Conservation (phyloP, 2,329 filamentous ascomycete species). For the Herpotrichia juniperi region DNA sequence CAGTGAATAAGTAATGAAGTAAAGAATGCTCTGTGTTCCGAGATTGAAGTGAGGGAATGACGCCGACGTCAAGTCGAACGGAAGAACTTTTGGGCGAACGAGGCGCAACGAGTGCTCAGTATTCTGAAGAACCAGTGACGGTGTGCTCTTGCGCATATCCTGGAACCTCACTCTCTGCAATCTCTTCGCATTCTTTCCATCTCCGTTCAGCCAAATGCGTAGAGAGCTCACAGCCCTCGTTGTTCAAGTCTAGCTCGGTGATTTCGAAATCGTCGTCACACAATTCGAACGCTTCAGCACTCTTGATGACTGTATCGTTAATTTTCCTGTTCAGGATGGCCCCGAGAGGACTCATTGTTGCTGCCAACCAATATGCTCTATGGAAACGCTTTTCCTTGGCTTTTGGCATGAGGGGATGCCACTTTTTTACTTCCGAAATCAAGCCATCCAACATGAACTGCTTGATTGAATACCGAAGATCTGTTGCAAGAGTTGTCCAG, state of each 20-base stretch:
- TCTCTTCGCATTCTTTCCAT: background rate
- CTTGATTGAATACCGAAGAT: slow-evolving; percentile 8
- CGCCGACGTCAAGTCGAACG: too few relatives aligned
- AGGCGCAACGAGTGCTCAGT: too few relatives aligned
- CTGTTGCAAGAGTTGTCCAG: slow-evolving; percentile 29
- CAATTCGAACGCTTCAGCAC: too few relatives aligned
- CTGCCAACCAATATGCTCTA: slow-evolving; percentile 35
- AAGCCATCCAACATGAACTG: background rate
- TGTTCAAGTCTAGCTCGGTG: background rate
- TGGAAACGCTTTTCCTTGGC: slow-evolving; percentile 32
- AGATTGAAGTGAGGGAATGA: too few relatives aligned
- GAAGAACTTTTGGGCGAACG: too few relatives aligned
- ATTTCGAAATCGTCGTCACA: background rate
- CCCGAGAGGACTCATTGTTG: slow-evolving; percentile 17
- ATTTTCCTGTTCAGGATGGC: slow-evolving; percentile 18
- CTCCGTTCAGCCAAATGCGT: background rate
- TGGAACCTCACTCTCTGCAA: background rate
- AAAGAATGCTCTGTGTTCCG: too few relatives aligned
- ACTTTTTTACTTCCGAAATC: slow-evolving; percentile 16
- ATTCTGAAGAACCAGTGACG: slow-evolving; percentile 13
- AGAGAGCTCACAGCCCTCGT: background rate
- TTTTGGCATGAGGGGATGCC: slow-evolving; percentile 19
- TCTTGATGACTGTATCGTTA: background rate
- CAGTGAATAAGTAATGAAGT: too few relatives aligned
- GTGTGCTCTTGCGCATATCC: slow-evolving; percentile 5